A percentile compares a stretch with the other conserved stretches of the same genome.
phyloP scores from a whole-genome alignment of 2,329 filamentous ascomycete genomes.

The Akanthomyces dipterigenus region DNA sequence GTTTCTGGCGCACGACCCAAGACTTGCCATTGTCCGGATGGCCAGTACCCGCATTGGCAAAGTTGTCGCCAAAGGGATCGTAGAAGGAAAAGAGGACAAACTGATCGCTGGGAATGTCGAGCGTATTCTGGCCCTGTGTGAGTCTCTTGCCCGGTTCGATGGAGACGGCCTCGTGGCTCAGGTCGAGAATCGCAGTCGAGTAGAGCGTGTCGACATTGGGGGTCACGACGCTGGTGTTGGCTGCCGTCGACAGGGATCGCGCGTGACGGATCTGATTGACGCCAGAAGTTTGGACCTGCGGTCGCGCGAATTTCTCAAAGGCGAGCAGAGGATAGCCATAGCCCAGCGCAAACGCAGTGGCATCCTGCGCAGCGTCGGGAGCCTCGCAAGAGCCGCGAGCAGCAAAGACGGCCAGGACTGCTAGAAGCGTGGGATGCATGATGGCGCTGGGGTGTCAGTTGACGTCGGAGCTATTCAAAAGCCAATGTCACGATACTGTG shows the following conservation, averaged over 20 bases:
- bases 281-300: background rate
- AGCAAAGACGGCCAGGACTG: background rate
- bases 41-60: constrained; percentile 20
- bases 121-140: background rate
- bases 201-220: constrained; percentile 5
- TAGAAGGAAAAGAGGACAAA: background rate
- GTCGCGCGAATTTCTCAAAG: background rate
- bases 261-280: background rate
- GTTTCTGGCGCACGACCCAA: constrained; percentile 8
- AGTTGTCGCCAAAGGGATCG: constrained; percentile 21
- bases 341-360: background rate
- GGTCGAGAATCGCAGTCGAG: constrained; percentile 14
- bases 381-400: background rate
- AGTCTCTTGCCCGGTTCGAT: constrained; percentile 1
- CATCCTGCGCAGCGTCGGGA: background rate
- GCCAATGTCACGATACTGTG: background rate
- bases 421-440: background rate
- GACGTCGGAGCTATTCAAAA: background rate
- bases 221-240: background rate
- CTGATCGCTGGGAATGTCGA: constrained; percentile 7
- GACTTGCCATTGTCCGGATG: constrained; percentile 4
- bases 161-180: constrained; percentile 25
- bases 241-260: background rate
- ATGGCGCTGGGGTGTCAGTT: background rate
- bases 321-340: constrained; percentile 5